Percentiles rank a stretch among this genome's conserved stretches.
These are phyloP conservation scores for Phytopythium oedochilum DNA, from an alignment of 352 stramenopile species.

Conservation along the genomic window DNA sequence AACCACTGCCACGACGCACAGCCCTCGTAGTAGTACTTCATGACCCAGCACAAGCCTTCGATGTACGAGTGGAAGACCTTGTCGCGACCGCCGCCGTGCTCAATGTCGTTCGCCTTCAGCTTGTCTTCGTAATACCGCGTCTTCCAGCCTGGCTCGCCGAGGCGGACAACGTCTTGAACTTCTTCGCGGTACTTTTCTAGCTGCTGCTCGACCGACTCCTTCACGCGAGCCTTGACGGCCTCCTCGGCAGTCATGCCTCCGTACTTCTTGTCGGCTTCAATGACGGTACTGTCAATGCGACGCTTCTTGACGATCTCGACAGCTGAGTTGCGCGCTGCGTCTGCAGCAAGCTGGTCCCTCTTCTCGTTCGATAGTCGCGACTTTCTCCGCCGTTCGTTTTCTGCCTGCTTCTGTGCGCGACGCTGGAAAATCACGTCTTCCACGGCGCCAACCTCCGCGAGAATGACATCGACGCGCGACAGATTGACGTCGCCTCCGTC, in stretches of 20 bases:
- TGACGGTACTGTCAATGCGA: constrained; percentile 52
- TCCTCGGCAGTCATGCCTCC: constrained; percentile 54
- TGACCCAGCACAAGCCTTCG: constrained; percentile 74
- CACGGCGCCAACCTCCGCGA: constrained; percentile 89
- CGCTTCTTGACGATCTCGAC: constrained; percentile 81
- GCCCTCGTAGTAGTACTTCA: constrained; percentile 88
- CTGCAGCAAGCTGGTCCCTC: constrained; percentile 40
- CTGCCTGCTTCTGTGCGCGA: constrained; percentile 67
- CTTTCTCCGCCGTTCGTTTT: constrained; percentile 36
- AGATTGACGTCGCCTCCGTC: constrained; percentile 89
- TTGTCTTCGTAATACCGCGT: constrained; percentile 85
- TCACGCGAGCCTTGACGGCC: constrained; percentile 46
- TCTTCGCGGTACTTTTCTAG: constrained; percentile 48
- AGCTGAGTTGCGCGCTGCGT: constrained; percentile 48
- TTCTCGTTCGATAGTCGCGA: constrained; percentile 24
- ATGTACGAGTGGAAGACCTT: constrained; percentile 73
- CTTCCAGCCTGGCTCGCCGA: constrained; percentile 82
- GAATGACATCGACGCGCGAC: constrained; percentile 89
- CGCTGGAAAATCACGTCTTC: constrained; percentile 94
- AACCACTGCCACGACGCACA: constrained; percentile 98
- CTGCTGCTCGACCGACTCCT: constrained; percentile 32
- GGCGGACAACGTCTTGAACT: constrained; percentile 49
- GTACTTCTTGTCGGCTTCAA: constrained; percentile 65
- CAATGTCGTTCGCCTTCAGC: constrained; percentile 72
- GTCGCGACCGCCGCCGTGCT: constrained; percentile 47